Base-by-base conservation (phyloP, 257 asterid genomes). In the Plantago elongata region DNA sequence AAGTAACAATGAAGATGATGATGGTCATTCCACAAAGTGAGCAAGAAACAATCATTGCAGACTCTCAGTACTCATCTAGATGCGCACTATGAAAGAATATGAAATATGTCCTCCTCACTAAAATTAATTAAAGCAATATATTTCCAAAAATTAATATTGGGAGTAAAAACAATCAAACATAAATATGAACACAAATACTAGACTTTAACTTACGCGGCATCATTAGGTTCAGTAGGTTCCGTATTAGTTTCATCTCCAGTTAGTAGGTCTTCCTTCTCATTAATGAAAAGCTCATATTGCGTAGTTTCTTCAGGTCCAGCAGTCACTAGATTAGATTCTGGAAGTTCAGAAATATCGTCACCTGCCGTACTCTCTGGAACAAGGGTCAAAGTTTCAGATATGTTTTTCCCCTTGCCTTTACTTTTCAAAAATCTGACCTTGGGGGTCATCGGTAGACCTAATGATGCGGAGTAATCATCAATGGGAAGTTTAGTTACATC, bases 391-490 rank as follows among this genome's bases (percentile, higher is more conserved):
- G 79, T 85, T 72, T 78, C 79, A n/a, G 83, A 75, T 34, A 59
- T 60, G 42, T 77, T 83, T 76, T 88, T 72, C 17, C 81, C 97
- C 84, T 80, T 83, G 52, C 55, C 69, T 62, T 79, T 88, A 66
- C 78, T 86, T 60, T 89, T 89, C 27, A 87, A 75, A 75, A 87
- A 85, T 38, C 96, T 85, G 63, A 93, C 73, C 67, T 83, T 89
- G 46, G 99, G 99, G 64, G 96, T 87, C 95, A 87, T 77, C 29
- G 99, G 97, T 68, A 93, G 96, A 68, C 99, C 99, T 59, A 89
- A 70, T 57, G 99, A 93, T 71, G 95, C 96, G 63, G 94, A 69
- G 67, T 45, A 89, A 44, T 83, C 95, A 47, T 84, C 97, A 61
- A 87, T 67, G 0, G 94, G 88, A 60, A 89, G 96, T 66, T 87